Percentiles rank a stretch among this genome's conserved stretches.
phyloP scores from a whole-genome alignment of 306 rosid species.

The Rubus idaeus region DNA sequence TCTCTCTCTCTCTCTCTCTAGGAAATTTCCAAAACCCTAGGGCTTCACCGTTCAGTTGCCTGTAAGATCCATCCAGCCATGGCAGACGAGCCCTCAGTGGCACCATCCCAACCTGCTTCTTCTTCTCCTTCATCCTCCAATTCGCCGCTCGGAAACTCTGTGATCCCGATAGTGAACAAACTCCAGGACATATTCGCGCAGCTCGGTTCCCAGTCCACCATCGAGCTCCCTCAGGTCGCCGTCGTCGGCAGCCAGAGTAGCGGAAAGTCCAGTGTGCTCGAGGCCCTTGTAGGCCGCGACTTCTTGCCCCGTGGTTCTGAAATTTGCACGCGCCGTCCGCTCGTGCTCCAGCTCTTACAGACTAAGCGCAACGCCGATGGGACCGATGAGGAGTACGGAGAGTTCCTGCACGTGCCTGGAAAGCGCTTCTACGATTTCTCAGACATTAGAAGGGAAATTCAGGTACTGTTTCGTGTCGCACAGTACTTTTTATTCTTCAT shows the following conservation, averaged over 20 bases:
- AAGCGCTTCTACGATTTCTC: slow-evolving; percentile 74
- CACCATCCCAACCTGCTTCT: slow-evolving; percentile 24
- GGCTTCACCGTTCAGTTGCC: slow-evolving; percentile 14
- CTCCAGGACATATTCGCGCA: slow-evolving; percentile 94
- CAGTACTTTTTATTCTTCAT: background rate
- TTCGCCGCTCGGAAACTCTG: slow-evolving; percentile 74
- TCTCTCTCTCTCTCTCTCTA: slow-evolving; percentile 6
- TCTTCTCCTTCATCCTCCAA: slow-evolving; percentile 35
- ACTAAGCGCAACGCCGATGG: slow-evolving; percentile 58
- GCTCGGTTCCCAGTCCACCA: slow-evolving; percentile 86
- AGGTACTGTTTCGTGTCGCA: slow-evolving; percentile 37
- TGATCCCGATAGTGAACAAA: slow-evolving; percentile 85
- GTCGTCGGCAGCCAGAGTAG: slow-evolving; percentile 99
- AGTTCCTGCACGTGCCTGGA: slow-evolving; percentile 88
- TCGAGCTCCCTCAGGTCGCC: slow-evolving; percentile 96
- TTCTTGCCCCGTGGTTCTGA: slow-evolving; percentile 92
- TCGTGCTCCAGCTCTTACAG: slow-evolving; percentile 92
- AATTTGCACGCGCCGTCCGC: slow-evolving; percentile 89
- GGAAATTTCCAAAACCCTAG: slow-evolving; percentile 46
- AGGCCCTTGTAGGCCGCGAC: slow-evolving; percentile 94
- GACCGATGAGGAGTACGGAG: slow-evolving; percentile 83
- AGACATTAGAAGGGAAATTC: slow-evolving; percentile 91
- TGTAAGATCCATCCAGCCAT: slow-evolving; percentile 44
- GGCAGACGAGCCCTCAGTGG: slow-evolving; percentile 69
- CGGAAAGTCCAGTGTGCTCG: slow-evolving; percentile 98